These are phyloP conservation scores for Oemleria cerasiformis DNA, from an alignment of 306 rosid genomes.

Conservation along the genomic window DNA sequence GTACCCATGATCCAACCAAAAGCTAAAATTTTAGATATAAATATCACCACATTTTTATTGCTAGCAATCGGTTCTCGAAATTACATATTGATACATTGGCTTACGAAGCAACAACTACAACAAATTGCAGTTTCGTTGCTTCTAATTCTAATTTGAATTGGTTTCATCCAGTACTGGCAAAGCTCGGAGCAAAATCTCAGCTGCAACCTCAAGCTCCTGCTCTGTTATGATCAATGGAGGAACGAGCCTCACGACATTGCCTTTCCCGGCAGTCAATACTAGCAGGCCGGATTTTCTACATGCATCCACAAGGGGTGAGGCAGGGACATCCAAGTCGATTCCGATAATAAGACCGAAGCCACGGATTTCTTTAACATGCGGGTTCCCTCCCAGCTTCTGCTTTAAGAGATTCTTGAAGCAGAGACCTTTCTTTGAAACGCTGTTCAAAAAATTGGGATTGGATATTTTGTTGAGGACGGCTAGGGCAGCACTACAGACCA, in stretches of 20 bases:
- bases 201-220: slow-evolving; percentile 71
- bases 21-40: not conserved
- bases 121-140: not conserved
- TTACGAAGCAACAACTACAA: slow-evolving; percentile 10
- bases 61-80: not conserved
- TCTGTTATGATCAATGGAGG: slow-evolving; percentile 85
- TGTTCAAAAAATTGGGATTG: slow-evolving; percentile 49
- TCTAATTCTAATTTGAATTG: slow-evolving; percentile 36
- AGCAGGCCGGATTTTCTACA: slow-evolving; percentile 72
- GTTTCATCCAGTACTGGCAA: slow-evolving; percentile 51
- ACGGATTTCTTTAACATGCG: slow-evolving; percentile 68
- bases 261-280: slow-evolving; percentile 81
- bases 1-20: not conserved
- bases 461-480: slow-evolving; percentile 73
- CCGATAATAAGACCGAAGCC: slow-evolving; percentile 79
- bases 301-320: slow-evolving; percentile 62
- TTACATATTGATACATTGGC: not conserved
- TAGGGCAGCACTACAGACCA: slow-evolving; percentile 69
- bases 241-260: slow-evolving; percentile 78
- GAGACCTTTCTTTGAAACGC: slow-evolving; percentile 64
- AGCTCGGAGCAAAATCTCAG: slow-evolving; percentile 45
- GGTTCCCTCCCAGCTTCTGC: slow-evolving; percentile 64
- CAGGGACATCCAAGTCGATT: slow-evolving; percentile 69
- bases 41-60: not conserved
- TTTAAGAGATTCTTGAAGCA: slow-evolving; percentile 63